Evolutionary conservation across 495 filamentous ascomycete genomes (phyloP), one percentile per base, ranked within the genome.

Genomic region (Terfezia boudieri): DNA sequence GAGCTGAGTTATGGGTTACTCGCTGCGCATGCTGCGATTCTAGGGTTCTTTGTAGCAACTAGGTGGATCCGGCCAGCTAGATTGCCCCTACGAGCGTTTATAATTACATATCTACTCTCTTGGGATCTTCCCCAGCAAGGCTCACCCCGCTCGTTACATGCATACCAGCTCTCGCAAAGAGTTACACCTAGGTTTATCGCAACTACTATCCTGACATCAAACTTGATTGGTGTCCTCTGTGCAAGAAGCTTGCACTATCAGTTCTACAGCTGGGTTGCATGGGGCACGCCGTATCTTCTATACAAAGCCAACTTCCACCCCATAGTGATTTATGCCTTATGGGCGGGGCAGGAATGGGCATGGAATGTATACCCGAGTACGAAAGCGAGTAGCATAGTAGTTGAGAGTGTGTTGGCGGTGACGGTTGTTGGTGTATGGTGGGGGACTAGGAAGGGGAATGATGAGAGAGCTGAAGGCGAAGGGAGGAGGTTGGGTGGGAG

Each of bases 281-380:
- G 86, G 86, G 77, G 84, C 11, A 86, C 86, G 8, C 90, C 90
- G 0, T 94, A 85, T 66, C 75, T 98, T 20, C 74, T 95, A 50
- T 96, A 88, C 86, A 77, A 77, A 55, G 78, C 79, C 55, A 81
- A 81, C 4, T 60, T 83, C 56, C 82, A 86, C 60, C 86, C 86
- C 7, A 57, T 83, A 9, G 60, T 85, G 43, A 77, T 86, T 59
- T 83, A 79, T 63, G 66, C 62, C 3, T 60, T 86, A 1, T 98
- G 89, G 88, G 80, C 72, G 8, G 72, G 76, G 49, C 90, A 98
- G 66, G 90, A 98, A 61, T 89, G 83, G 86, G 86, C 84, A 9
- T 98, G 90, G 90, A 94, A 95, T 63, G 78, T 86, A 2, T 98
- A 81, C 67, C 90, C 90, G n/a, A 94, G 86, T 65, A 94, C 87